Conservation (phyloP, 1,284 basidiomycete genomes). For the Cutaneotrichosporon mucoides region DNA sequence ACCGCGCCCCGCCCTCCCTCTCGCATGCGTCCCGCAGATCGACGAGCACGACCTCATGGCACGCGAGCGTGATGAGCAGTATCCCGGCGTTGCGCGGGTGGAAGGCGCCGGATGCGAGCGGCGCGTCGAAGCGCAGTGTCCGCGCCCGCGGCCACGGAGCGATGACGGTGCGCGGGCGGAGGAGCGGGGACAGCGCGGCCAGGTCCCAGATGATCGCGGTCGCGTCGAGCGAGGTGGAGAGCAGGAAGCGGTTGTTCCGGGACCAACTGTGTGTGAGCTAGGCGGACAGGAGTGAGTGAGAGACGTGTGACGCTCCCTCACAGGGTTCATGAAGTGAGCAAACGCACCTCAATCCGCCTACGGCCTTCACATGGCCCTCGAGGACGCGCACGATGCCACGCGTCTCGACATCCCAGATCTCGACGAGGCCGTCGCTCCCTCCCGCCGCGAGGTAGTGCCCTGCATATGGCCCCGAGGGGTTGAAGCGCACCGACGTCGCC, state of each 20-base stretch:
- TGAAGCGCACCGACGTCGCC: slow-evolving; percentile 75
- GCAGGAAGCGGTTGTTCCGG: slow-evolving; percentile 78
- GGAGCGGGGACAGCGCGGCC: slow-evolving; percentile 20
- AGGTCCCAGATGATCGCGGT: slow-evolving; percentile 95
- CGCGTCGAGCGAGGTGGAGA: slow-evolving; percentile 87
- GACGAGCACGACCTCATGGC: slow-evolving; percentile 73
- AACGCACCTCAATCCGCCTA: slow-evolving; percentile 79
- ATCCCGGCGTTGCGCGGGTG: slow-evolving; percentile 85
- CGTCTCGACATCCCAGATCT: slow-evolving; percentile 90
- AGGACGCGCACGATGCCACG: slow-evolving; percentile 71
- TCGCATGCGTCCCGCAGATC: slow-evolving; percentile 64
- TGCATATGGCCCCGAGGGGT: slow-evolving; percentile 59
- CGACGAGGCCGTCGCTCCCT: slow-evolving; percentile 72
- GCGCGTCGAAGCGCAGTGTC: slow-evolving; percentile 85
- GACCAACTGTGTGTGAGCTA: slow-evolving; percentile 68
- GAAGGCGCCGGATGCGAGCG: slow-evolving; percentile 74
- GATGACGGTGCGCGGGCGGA: neutral
- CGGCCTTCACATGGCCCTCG: slow-evolving; percentile 83
- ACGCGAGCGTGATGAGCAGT: slow-evolving; percentile 66
- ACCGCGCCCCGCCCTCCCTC: slow-evolving; percentile 46
- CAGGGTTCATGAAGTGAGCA: no score
- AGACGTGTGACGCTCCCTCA: no score
- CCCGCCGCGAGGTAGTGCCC: slow-evolving; percentile 87
- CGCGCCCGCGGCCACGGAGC: neutral
- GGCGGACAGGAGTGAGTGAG: no score